These are phyloP conservation scores for Trichoderma harzianum DNA, from an alignment of 2,329 filamentous ascomycete species.

Conservation along the genomic window DNA sequence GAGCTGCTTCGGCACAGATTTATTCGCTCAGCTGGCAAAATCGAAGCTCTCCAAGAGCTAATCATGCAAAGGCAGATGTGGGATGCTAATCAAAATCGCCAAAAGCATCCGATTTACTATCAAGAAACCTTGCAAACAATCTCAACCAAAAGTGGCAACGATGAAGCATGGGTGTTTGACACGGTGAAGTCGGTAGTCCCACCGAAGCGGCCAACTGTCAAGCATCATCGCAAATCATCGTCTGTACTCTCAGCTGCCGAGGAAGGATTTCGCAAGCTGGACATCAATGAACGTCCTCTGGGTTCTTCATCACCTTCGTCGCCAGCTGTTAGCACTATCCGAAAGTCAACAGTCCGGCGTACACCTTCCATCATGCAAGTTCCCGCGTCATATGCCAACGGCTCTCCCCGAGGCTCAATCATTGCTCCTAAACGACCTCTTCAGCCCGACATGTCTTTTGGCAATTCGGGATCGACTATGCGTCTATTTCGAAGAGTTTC, in stretches of 20 bases:
- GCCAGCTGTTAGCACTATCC: constrained; percentile 53
- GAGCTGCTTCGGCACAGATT: constrained; percentile 87
- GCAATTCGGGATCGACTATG: constrained; percentile 88
- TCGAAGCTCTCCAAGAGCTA: constrained; percentile 83
- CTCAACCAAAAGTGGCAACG: constrained; percentile 59
- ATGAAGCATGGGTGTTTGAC: constrained; percentile 94
- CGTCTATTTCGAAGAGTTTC: constrained; percentile 83
- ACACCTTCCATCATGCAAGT: constrained; percentile 43
- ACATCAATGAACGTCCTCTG: constrained; percentile 59
- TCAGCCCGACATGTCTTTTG: constrained; percentile 87
- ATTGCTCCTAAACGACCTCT: constrained; percentile 68
- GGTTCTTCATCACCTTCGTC: constrained; percentile 56
- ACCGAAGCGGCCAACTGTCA: constrained; percentile 48
- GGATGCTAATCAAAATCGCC: constrained; percentile 68
- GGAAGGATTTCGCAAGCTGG: constrained; percentile 57
- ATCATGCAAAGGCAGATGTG: constrained; percentile 79
- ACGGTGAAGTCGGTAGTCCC: constrained; percentile 72
- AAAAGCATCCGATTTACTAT: constrained; percentile 77
- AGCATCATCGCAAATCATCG: constrained; percentile 53
- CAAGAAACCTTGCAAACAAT: constrained; percentile 84
- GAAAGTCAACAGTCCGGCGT: constrained; percentile 55
- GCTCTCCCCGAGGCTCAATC: constrained; percentile 41
- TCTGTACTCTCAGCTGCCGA: constrained; percentile 50
- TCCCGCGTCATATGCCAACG: constrained; percentile 34
- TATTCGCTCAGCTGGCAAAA: constrained; percentile 79